Evolutionary conservation across 768 basidiomycete species (phyloP).

Genomic region (Exsudoporus frostii): DNA sequence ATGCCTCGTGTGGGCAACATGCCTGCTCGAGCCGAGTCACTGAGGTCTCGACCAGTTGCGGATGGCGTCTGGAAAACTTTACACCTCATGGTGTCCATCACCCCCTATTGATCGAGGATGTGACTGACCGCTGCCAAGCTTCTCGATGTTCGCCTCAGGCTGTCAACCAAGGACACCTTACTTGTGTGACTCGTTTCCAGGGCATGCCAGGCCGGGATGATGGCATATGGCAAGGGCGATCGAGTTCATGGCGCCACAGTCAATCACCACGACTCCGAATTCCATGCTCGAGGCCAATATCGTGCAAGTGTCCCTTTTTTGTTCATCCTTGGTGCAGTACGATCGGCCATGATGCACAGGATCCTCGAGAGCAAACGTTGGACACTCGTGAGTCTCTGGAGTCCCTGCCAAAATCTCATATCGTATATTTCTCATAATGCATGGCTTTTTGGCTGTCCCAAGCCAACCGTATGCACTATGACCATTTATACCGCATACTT

Average conservation of each 20-base stretch:
- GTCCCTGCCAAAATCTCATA: too few species aligned
- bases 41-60: background rate
- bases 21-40: slow-evolving; percentile 2
- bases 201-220: background rate
- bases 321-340: background rate
- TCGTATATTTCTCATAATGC: too few species aligned
- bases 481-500: too few species aligned
- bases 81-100: background rate
- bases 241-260: too few species aligned
- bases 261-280: background rate
- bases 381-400: too few species aligned
- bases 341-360: too few species aligned
- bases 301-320: background rate
- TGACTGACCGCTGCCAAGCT: background rate
- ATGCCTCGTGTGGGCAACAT: slow-evolving; percentile 19
- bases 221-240: background rate
- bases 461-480: too few species aligned
- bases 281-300: background rate
- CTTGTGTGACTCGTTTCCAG: background rate
- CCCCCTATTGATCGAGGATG: too few species aligned
- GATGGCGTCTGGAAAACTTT: slow-evolving; percentile 3
- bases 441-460: too few species aligned
- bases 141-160: background rate
- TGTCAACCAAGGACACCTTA: too few species aligned
- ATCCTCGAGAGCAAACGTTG: too few species aligned